phyloP scores from a whole-genome alignment of 352 stramenopile genomes.

The Globisporangium camurandrum region DNA sequence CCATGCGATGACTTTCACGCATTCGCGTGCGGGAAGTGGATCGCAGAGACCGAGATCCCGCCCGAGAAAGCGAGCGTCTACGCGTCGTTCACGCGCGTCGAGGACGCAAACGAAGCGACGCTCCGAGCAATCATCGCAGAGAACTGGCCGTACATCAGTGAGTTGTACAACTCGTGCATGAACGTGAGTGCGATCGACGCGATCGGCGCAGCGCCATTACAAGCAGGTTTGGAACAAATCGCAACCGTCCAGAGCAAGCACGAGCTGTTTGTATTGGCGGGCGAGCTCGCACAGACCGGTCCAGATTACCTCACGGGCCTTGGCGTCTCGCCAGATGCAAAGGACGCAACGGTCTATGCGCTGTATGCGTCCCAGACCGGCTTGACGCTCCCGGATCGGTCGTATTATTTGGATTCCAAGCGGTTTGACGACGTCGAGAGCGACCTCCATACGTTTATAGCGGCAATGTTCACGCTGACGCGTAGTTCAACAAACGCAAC shows the following conservation, averaged over 20 bases:
- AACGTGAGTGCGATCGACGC: conserved; percentile 45
- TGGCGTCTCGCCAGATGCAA: conserved; percentile 66
- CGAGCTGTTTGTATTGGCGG: conserved; percentile 43
- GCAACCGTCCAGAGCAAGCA: conserved; percentile 18
- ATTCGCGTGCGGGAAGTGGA: conserved; percentile 23
- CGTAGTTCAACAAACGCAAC: conserved; percentile 22
- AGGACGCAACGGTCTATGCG: conserved; percentile 75
- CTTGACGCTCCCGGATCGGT: conserved; percentile 82
- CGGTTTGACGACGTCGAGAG: conserved; percentile 69
- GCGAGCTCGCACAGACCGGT: conserved; percentile 38
- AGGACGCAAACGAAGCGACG: conserved; percentile 21
- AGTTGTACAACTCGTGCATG: conserved; percentile 60
- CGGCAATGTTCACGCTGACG: conserved; percentile 69
- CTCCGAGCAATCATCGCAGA: conserved; percentile 21
- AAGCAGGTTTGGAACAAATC: conserved; percentile 29
- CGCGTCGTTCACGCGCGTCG: conserved; percentile 17
- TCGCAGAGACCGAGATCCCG: conserved; percentile 21
- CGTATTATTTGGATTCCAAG: conserved; percentile 89
- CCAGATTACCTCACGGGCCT: conserved; percentile 80
- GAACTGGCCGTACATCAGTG: conserved; percentile 46
- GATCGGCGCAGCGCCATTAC: conserved; percentile 26
- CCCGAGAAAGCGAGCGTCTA: conserved; percentile 17
- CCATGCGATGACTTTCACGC: conserved; percentile 31
- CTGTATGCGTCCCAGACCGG: conserved; percentile 78
- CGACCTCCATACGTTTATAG: conserved; percentile 73